A percentile compares a stretch with the other conserved stretches of the same genome.
Evolutionary conservation across 139 green algal genomes (phyloP).

Genomic region (Nannochloris sp.): DNA sequence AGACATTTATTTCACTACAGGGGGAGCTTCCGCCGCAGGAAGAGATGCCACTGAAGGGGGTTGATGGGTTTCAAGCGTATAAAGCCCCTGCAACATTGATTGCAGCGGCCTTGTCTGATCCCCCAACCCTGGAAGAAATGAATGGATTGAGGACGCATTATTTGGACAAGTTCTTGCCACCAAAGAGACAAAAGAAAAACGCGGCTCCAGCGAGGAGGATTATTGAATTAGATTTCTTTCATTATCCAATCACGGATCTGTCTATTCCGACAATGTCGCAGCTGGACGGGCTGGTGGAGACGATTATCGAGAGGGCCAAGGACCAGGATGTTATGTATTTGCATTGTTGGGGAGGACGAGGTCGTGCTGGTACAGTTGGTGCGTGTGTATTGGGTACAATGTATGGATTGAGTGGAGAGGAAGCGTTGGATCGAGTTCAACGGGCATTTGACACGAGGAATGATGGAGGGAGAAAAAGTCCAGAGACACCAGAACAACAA

Average conservation of each 20-base stretch:
- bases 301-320: slow-evolving; percentile 17
- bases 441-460: slow-evolving; percentile 54
- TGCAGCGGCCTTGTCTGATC: slow-evolving; percentile 25
- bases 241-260: slow-evolving; percentile 61
- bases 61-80: slow-evolving; percentile 77
- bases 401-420: slow-evolving; percentile 52
- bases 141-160: slow-evolving; percentile 55
- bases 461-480: slow-evolving; percentile 37
- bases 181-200: slow-evolving; percentile 16
- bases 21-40: slow-evolving; percentile 64
- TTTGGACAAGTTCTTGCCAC: slow-evolving; percentile 47
- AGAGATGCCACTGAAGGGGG: slow-evolving; percentile 56
- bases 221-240: slow-evolving; percentile 45
- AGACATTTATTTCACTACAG: slow-evolving; percentile 72
- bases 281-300: slow-evolving; percentile 14
- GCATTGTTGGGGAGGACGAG: slow-evolving; percentile 81
- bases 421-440: slow-evolving; percentile 63
- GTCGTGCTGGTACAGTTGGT: slow-evolving; percentile 62
- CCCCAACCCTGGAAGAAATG: slow-evolving; percentile 43
- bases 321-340: slow-evolving; percentile 63
- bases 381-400: slow-evolving; percentile 55
- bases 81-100: slow-evolving; percentile 45
- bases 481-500: slow-evolving; percentile 62
- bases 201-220: slow-evolving; percentile 5
- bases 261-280: too few species aligned